Evolutionary conservation across 441 rosid genomes (phyloP), one percentile per base, ranked within the genome.

Genomic region (Manihot esculenta): DNA sequence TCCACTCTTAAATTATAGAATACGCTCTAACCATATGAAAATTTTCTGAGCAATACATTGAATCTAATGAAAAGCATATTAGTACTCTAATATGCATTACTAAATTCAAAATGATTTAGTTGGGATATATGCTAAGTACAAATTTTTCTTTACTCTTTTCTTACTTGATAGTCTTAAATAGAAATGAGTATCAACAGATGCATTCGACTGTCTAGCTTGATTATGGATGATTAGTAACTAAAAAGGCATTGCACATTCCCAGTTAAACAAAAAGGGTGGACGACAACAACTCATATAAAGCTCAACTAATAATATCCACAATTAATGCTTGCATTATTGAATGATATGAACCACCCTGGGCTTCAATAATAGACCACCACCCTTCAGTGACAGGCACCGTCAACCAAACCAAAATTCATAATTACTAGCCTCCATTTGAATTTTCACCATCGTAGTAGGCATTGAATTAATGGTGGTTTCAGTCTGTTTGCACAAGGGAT

Each of bases 381-480:
- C 55, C 13, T 64, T 48, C 41, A 45, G 7, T 5, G 63, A 64
- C 33, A 64, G 21, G 23, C 11, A 24, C 54, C 41, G 26, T 23
- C 20, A 27, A 65, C 69, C 58, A 27, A 27, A 65, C 69, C 58
- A 27, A 30, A 30, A 50, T 49, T 12, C 17, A n/a, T 44, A 62
- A 62, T 12, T 20, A 24, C 47, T 38, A 53, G 33, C 27, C 23
- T 51, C 47, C 42, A 7, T 23, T 45, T 3, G n/a, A 30, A 3
- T 6, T 30, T 27, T 51, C 51, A 10, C 20, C 17, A 26, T 17
- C 5, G 14, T 1, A n/a, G 1, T 0, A 38, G 9, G 64, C 48
- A n/a, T 10, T 38, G 41, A 35, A 35, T 4, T 35, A 35, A 35
- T 35, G 3, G 41, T 35, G 41, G 47, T 26, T 56, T 11, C 23